Evolutionary conservation across 1,284 basidiomycete species (phyloP).

Genomic region (Pseudozyma flocculosa): DNA sequence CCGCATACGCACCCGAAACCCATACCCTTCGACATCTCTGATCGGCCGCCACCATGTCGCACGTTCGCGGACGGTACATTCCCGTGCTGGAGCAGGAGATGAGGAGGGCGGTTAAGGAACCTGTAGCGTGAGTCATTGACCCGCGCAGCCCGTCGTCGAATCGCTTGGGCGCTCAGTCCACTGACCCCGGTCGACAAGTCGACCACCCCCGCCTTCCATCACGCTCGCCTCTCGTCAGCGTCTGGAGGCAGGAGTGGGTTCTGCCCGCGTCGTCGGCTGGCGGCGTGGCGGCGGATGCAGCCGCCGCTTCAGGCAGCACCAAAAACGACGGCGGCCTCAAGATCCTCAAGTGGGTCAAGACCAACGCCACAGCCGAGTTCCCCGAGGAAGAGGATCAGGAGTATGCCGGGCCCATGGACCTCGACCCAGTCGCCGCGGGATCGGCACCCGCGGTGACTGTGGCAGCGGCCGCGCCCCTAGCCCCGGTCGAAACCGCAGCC

Average conservation of each 20-base stretch:
- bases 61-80: neutral
- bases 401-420: too few species aligned
- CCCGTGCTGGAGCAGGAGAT: neutral
- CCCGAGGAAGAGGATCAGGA: neutral
- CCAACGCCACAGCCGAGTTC: neutral
- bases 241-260: neutral
- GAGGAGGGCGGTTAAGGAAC: neutral
- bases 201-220: too few species aligned
- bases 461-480: neutral
- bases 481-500: neutral
- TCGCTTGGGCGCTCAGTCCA: too few species aligned
- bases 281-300: too few species aligned
- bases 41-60: neutral
- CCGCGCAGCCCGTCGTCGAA: too few species aligned
- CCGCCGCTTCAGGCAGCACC: too few species aligned
- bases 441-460: too few species aligned
- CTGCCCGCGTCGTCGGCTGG: neutral
- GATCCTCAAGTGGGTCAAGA: slow-evolving; percentile 1
- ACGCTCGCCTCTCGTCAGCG: neutral
- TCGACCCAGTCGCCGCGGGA: too few species aligned
- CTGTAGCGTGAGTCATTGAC: neutral
- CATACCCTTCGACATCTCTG: too few species aligned
- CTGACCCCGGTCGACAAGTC: too few species aligned
- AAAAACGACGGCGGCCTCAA: neutral
- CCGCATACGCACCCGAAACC: too few species aligned